These are phyloP conservation scores for Catunica adiposa DNA, from an alignment of 2,329 filamentous ascomycete genomes.

Conservation along the genomic window DNA sequence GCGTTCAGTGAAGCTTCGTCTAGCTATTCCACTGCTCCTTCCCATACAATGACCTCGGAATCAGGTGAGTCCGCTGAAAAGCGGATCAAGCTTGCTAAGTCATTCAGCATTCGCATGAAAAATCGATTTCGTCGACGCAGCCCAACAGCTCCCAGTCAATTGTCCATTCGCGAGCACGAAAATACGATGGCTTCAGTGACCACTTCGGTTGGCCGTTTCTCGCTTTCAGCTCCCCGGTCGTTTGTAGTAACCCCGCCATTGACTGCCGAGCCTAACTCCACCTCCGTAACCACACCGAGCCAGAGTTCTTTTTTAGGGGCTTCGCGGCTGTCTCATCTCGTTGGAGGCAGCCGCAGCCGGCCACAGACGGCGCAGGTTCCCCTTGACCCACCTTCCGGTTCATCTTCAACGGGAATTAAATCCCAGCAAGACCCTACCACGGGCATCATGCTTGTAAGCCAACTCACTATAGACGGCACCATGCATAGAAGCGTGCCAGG, in stretches of 20 bases:
- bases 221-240: slow-evolving; percentile 2
- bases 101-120: slow-evolving; percentile 9
- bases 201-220: slow-evolving; percentile 9
- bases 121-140: slow-evolving; percentile 13
- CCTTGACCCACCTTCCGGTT: background rate
- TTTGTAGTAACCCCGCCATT: background rate
- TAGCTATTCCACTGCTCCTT: slow-evolving; percentile 6
- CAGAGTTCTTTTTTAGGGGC: slow-evolving; percentile 14
- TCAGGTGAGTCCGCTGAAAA: slow-evolving; percentile 2
- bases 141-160: slow-evolving; percentile 3
- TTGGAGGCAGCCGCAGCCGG: slow-evolving; percentile 10
- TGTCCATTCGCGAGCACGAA: slow-evolving; percentile 1
- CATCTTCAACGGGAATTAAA: slow-evolving; percentile 1
- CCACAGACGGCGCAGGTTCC: slow-evolving; percentile 1
- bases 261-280: background rate
- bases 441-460: background rate
- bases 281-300: background rate
- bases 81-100: background rate
- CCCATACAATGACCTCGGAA: background rate
- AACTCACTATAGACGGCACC: background rate
- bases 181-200: slow-evolving; percentile 7
- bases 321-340: slow-evolving; percentile 12
- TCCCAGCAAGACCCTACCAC: background rate
- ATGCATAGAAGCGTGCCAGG: background rate
- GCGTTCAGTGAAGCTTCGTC: slow-evolving; percentile 8